Evolutionary conservation across 1,284 basidiomycete genomes (phyloP).

Genomic region (Albatrellus sp.): DNA sequence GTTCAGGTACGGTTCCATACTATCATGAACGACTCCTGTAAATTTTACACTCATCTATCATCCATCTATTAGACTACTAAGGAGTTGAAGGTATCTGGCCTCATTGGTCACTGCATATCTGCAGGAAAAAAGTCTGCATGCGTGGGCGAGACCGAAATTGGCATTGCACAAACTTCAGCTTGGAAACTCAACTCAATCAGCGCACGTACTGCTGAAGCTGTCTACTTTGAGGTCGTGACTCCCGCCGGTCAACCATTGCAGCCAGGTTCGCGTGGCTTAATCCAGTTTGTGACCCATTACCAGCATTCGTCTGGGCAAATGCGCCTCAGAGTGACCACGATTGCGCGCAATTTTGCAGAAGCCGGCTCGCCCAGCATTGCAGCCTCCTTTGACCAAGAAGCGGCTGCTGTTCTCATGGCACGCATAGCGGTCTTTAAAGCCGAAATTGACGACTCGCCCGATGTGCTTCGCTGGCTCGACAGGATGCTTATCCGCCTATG

Average conservation of each 20-base stretch:
- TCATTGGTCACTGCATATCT: conserved; percentile 96
- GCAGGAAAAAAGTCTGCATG: conserved; percentile 94
- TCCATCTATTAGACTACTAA: conserved; percentile 71
- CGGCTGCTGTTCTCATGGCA: conserved; percentile 96
- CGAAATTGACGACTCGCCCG: conserved; percentile 97
- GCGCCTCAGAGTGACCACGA: conserved; percentile 90
- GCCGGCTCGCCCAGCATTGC: conserved; percentile 90
- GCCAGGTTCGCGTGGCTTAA: conserved; percentile 86
- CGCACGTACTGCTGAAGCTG: conserved; percentile 80
- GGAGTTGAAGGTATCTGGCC: conserved; percentile 95
- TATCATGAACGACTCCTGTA: not conserved
- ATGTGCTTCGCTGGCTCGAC: conserved; percentile 96
- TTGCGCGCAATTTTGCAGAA: conserved; percentile 95
- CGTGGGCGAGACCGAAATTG: conserved; percentile 98
- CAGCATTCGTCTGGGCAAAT: conserved; percentile 94
- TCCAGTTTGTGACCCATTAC: conserved; percentile 99
- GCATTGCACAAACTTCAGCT: conserved; percentile 97
- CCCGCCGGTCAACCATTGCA: conserved; percentile 93
- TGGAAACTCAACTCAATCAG: conserved; percentile 95
- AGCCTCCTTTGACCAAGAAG: conserved; percentile 95
- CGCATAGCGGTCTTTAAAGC: conserved; percentile 99
- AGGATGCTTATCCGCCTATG: conserved; percentile 97
- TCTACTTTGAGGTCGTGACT: conserved; percentile 98
- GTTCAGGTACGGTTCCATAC: conserved; percentile 57
- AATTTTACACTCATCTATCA: not conserved